These are phyloP conservation scores for Talaromyces rugulosus DNA, from an alignment of 2,329 filamentous ascomycete genomes.

Conservation along the genomic window DNA sequence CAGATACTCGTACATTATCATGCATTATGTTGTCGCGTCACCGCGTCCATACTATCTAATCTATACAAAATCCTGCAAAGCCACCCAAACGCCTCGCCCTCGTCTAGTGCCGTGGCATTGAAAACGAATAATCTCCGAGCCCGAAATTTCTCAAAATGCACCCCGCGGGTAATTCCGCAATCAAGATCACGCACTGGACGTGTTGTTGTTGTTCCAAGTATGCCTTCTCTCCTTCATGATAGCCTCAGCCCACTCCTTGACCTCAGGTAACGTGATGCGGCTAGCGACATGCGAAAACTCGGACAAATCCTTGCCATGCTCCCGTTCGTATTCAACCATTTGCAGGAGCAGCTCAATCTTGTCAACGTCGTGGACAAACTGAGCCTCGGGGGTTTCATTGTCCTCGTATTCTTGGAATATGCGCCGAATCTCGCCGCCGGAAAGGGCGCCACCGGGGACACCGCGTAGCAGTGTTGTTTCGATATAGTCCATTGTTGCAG, in stretches of 20 bases:
- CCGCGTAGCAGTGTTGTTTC: conserved; percentile 66
- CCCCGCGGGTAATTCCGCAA: neutral
- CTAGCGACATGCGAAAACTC: conserved; percentile 81
- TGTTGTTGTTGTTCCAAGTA: conserved; percentile 56
- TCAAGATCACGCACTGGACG: neutral
- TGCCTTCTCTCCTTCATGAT: conserved; percentile 70
- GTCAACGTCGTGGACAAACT: conserved; percentile 94
- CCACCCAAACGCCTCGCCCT: conserved; percentile 8
- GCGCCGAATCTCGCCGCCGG: conserved; percentile 66
- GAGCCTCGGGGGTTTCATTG: conserved; percentile 72
- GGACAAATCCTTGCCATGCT: conserved; percentile 66
- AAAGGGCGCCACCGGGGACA: conserved; percentile 62
- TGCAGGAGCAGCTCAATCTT: conserved; percentile 94
- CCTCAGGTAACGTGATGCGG: conserved; percentile 70
- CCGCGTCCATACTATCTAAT: neutral
- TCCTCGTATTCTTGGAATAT: conserved; percentile 98
- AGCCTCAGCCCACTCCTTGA: conserved; percentile 72
- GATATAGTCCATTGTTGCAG: conserved; percentile 88
- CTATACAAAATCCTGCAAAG: conserved; percentile 7
- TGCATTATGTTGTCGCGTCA: conserved; percentile 1
- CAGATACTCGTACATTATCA: neutral
- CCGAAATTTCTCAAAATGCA: conserved; percentile 3
- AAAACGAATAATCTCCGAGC: neutral
- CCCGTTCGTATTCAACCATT: conserved; percentile 93
- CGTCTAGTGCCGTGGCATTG: neutral